A percentile compares a stretch with the other conserved stretches of the same genome.
Evolutionary conservation across 352 stramenopile genomes (phyloP).

Genomic region (Peronospora destructor): DNA sequence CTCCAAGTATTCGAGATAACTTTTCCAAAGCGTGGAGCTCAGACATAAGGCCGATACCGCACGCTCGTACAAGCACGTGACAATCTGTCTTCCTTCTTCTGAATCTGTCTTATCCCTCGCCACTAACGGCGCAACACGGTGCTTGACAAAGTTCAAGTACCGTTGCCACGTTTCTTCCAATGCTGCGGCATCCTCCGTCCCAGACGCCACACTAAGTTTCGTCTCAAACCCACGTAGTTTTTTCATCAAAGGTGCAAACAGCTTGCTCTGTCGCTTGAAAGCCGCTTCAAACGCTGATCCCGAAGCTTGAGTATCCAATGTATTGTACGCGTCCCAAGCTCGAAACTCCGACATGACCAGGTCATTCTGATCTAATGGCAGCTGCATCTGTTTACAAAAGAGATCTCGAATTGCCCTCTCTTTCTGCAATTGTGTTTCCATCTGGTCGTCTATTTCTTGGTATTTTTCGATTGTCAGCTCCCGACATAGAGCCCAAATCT

Average conservation of each 20-base stretch:
- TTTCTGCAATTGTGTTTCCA: slow-evolving; percentile 19
- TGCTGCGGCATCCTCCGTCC: slow-evolving; percentile 10
- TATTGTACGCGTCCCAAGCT: slow-evolving; percentile 65
- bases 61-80: slow-evolving; percentile 53
- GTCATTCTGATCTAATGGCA: slow-evolving; percentile 69
- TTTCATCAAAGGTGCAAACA: slow-evolving; percentile 47
- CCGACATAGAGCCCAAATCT: slow-evolving; percentile 52
- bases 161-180: slow-evolving; percentile 36
- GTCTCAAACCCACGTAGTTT: slow-evolving; percentile 55
- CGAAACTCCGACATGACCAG: slow-evolving; percentile 69
- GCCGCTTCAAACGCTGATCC: slow-evolving; percentile 23
- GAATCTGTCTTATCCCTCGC: slow-evolving; percentile 1
- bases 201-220: slow-evolving; percentile 6
- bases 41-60: slow-evolving; percentile 49
- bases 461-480: slow-evolving; percentile 34
- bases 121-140: slow-evolving; percentile 39
- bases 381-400: slow-evolving; percentile 45
- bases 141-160: slow-evolving; percentile 64
- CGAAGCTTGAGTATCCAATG: slow-evolving; percentile 17
- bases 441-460: slow-evolving; percentile 17
- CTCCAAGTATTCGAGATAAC: slow-evolving; percentile 43
- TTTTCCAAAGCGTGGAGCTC: slow-evolving; percentile 45
- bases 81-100: slow-evolving; percentile 14
- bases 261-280: slow-evolving; percentile 31
- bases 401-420: slow-evolving; percentile 35